Conservation (phyloP, 202 grass and related monocot species). For the Cymbopogon flexuosus region DNA sequence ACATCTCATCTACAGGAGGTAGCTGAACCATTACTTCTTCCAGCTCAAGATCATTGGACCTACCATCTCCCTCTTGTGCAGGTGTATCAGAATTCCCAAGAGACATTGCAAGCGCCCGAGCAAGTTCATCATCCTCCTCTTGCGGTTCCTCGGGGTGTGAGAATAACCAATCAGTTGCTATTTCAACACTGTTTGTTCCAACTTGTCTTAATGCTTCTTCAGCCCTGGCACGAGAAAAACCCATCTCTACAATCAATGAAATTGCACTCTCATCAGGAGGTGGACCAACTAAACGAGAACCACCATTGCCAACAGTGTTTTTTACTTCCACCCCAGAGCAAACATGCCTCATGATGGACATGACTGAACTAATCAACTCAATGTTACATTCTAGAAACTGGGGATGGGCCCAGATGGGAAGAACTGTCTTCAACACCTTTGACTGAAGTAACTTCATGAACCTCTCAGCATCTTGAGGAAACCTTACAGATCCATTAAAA, state of each 20-base stretch:
- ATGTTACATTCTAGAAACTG: slow-evolving; percentile 80
- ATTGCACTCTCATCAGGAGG: slow-evolving; percentile 90
- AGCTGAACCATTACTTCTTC: slow-evolving; percentile 81
- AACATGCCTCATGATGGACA: slow-evolving; percentile 93
- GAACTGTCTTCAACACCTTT: slow-evolving; percentile 77
- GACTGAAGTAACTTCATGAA: slow-evolving; percentile 92
- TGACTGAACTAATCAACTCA: slow-evolving; percentile 79
- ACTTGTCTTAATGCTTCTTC: slow-evolving; percentile 95
- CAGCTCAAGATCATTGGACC: slow-evolving; percentile 46
- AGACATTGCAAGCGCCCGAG: slow-evolving; percentile 94
- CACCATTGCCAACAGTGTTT: slow-evolving; percentile 41
- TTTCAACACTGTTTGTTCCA: slow-evolving; percentile 93
- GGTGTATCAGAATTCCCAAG: slow-evolving; percentile 72
- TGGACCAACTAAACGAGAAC: slow-evolving; percentile 64
- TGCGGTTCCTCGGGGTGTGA: slow-evolving; percentile 92
- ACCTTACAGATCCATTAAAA: slow-evolving; percentile 53
- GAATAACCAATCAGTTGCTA: slow-evolving; percentile 97
- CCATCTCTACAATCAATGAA: slow-evolving; percentile 96
- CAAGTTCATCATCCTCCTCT: slow-evolving; percentile 96
- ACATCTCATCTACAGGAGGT: slow-evolving; percentile 83
- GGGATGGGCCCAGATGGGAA: slow-evolving; percentile 90
- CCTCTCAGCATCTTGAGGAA: slow-evolving; percentile 73
- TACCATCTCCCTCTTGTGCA: slow-evolving; percentile 52
- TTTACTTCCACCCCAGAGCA: slow-evolving; percentile 88
- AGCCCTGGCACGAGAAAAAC: slow-evolving; percentile 83